Percentiles rank a stretch among this genome's conserved stretches.
These are phyloP conservation scores for Trichoderma pleuroti DNA, from an alignment of 2,329 filamentous ascomycete genomes.

Conservation along the genomic window DNA sequence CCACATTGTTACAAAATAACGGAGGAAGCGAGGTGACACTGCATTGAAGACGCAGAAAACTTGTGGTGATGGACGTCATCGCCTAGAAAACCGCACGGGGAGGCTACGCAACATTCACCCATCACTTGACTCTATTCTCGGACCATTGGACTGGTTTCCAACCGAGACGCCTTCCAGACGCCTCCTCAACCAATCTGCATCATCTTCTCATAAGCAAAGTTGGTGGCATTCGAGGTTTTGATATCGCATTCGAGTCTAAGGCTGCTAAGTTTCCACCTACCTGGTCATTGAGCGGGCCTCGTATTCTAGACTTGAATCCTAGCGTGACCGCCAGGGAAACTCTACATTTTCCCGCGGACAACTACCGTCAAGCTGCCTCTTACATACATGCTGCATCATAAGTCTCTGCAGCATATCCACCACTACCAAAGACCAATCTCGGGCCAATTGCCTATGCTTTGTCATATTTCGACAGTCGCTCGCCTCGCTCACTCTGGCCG, in stretches of 20 bases:
- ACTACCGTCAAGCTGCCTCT: neutral
- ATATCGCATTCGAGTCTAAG: slow-evolving; percentile 1
- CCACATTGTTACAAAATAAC: neutral
- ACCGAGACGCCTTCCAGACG: neutral
- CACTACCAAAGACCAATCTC: neutral
- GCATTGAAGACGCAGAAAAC: neutral
- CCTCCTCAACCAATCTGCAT: neutral
- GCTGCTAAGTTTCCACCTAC: neutral
- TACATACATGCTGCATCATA: neutral
- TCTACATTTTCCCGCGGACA: neutral
- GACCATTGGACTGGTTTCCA: neutral
- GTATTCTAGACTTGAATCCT: neutral
- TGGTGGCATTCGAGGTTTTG: neutral
- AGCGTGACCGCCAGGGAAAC: slow-evolving; percentile 5
- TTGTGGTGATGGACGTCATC: neutral
- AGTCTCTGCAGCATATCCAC: neutral
- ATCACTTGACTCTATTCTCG: neutral
- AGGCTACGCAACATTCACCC: neutral
- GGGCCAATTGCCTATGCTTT: neutral
- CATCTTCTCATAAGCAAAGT: neutral
- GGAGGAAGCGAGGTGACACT: neutral
- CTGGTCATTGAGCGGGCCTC: neutral
- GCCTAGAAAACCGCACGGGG: neutral
- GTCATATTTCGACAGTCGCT: neutral
- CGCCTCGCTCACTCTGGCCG: neutral